These are phyloP conservation scores for Xylaria telfairii DNA, from an alignment of 495 filamentous ascomycete species.

Conservation along the genomic window DNA sequence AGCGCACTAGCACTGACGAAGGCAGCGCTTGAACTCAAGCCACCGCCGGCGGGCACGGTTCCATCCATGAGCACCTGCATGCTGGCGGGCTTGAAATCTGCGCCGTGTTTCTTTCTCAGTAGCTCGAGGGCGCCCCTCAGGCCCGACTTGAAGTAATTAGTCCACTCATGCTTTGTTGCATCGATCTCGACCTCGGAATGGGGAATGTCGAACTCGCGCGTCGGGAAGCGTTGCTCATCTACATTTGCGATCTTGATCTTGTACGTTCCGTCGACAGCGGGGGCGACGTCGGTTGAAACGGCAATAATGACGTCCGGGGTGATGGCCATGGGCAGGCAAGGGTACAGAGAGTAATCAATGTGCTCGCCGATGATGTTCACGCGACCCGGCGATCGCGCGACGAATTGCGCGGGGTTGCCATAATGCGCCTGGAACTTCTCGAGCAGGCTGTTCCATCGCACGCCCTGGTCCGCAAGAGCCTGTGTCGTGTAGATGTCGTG, in stretches of 20 bases:
- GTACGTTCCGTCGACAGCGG: conserved; percentile 42
- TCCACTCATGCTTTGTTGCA: conserved; percentile 86
- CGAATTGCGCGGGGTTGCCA: conserved; percentile 74
- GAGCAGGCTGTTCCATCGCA: conserved; percentile 75
- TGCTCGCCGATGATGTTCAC: conserved; percentile 99
- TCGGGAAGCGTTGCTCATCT: conserved; percentile 73
- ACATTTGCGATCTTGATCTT: conserved; percentile 75
- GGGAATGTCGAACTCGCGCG: conserved; percentile 76
- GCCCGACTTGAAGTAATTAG: conserved; percentile 97
- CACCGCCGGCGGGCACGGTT: conserved; percentile 88
- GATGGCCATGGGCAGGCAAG: conserved; percentile 94
- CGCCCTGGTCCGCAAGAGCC: conserved; percentile 59
- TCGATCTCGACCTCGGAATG: conserved; percentile 79
- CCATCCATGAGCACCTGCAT: conserved; percentile 93
- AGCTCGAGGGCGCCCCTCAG: conserved; percentile 81
- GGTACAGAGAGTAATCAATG: conserved; percentile 97
- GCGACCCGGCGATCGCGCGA: conserved; percentile 87
- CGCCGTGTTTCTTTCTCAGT: conserved; percentile 69
- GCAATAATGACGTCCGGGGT: conserved; percentile 89
- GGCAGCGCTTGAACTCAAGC: conserved; percentile 90
- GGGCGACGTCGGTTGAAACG: conserved; percentile 65
- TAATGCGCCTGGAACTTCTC: conserved; percentile 76
- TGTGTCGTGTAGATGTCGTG: conserved; percentile 73
- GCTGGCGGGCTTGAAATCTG: conserved; percentile 68
- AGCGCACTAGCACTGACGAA: conserved; percentile 91